Evolutionary conservation across 331 rosid species (phyloP), one percentile per base, ranked within the genome.

Genomic region (Malus hybrid): DNA sequence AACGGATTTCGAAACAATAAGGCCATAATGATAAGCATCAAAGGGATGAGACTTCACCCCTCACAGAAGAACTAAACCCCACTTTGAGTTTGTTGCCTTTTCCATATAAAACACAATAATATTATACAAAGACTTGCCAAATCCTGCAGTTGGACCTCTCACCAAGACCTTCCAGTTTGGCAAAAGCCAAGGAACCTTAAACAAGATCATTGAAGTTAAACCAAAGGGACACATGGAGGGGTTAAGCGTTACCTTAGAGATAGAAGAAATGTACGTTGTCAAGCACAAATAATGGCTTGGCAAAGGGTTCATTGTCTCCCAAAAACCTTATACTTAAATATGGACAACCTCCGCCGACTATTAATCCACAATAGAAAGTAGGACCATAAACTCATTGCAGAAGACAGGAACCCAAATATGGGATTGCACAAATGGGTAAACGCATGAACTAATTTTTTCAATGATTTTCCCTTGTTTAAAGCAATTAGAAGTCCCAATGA

Each of bases 31-130:
- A 88, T 86, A 79, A 71, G 75, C 72, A 85, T 79, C 83, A 75
- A 85, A 85, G 84, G 88, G 83, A 88, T 85, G 93, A 88, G 84
- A 92, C 96, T 83, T 86, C 80, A 85, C 92, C 89, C 91, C 94
- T 87, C 97, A 92, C 79, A 87, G 89, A 91, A 79, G 92, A 87
- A 88, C 94, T 84, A 92, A 90, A 92, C 97, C 88, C 97, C 97
- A 90, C 89, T 87, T 84, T 88, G 91, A 81, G 93, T 84, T 83
- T 87, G 92, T 82, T 88, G 91, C 91, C 93, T 88, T 88, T 90
- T 92, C 91, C 94, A 88, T 88, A 87, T 87, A 87, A 92, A 85
- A 92, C 76, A 89, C 91, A 85, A 79, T 85, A 68, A 85, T 84
- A 85, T 85, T 79, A 76, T 85, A 72, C 80, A 82, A 85, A 85